Conservation (phyloP, 2,329 filamentous ascomycete genomes). For the Neocatenulostroma microsporum region DNA sequence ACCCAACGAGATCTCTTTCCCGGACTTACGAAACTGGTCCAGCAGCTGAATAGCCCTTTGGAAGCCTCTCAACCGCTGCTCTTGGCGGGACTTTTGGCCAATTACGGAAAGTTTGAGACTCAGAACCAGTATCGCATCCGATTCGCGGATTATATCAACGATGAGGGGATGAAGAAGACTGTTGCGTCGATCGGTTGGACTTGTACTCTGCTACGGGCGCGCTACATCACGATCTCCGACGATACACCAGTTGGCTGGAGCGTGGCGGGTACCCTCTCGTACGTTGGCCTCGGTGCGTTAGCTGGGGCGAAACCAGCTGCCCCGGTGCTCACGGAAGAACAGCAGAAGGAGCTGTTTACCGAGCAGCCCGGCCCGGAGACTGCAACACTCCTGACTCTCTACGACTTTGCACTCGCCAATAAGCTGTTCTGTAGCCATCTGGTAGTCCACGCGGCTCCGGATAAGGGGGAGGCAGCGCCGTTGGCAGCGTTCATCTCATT, state of each 20-base stretch:
- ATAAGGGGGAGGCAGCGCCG: constrained; percentile 36
- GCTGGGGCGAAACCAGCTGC: constrained; percentile 53
- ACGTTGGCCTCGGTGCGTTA: constrained; percentile 75
- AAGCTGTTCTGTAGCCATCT: constrained; percentile 89
- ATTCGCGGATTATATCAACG: constrained; percentile 92
- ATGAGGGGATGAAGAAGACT: constrained; percentile 74
- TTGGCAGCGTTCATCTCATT: constrained; percentile 79
- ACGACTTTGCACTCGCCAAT: constrained; percentile 90
- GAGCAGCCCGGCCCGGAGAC: constrained; percentile 73
- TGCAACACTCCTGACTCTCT: constrained; percentile 72
- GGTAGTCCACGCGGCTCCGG: constrained; percentile 42
- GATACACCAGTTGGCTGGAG: constrained; percentile 88
- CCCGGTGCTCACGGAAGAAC: constrained; percentile 63
- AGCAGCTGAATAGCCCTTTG: constrained; percentile 61
- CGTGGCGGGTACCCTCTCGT: constrained; percentile 67
- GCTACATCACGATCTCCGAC: constrained; percentile 80
- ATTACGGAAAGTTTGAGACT: constrained; percentile 99
- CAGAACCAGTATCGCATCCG: constrained; percentile 92
- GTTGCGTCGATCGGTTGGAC: constrained; percentile 66
- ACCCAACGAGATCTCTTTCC: constrained; percentile 92
- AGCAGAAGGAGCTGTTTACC: constrained; percentile 72
- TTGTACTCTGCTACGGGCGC: constrained; percentile 59
- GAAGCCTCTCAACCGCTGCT: constrained; percentile 64
- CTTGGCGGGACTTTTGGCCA: constrained; percentile 77
- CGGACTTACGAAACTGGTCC: constrained; percentile 86